phyloP scores from a whole-genome alignment of 1,139 yeast genomes.

The Pichia sp. region DNA sequence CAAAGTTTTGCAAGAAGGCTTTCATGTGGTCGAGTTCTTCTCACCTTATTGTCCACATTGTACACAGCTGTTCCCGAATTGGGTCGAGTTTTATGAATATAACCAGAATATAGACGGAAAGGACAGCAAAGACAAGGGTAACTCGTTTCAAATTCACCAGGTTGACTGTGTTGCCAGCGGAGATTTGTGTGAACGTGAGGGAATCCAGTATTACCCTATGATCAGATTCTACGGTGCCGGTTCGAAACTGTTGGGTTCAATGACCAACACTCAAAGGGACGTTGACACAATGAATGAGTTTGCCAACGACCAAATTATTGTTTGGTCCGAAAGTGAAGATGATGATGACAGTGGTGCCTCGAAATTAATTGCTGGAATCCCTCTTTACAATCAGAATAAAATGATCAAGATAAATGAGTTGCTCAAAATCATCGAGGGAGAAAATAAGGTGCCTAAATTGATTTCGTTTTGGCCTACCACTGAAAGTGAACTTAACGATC shows the following conservation, averaged over 20 bases:
- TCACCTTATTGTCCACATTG: constrained; percentile 73
- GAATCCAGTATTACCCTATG: constrained; percentile 52
- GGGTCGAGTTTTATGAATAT: constrained; percentile 52
- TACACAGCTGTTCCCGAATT: constrained; percentile 56
- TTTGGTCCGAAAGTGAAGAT: constrained; percentile 27
- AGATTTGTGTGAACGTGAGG: constrained; percentile 63
- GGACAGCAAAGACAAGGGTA: neutral
- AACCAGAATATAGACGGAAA: constrained; percentile 35
- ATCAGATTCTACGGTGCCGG: constrained; percentile 59
- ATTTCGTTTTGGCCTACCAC: constrained; percentile 64
- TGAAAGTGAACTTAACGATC: constrained; percentile 38
- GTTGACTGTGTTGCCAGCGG: constrained; percentile 72
- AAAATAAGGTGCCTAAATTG: constrained; percentile 44
- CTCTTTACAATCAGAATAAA: constrained; percentile 6
- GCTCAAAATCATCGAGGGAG: constrained; percentile 45
- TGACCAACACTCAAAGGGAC: constrained; percentile 37
- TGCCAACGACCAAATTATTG: constrained; percentile 46
- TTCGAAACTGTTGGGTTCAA: constrained; percentile 34
- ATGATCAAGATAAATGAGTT: constrained; percentile 35
- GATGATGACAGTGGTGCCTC: neutral
- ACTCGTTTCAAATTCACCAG: constrained; percentile 50
- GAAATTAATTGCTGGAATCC: too few species aligned
- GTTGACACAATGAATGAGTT: constrained; percentile 48
- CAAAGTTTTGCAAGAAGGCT: constrained; percentile 38
- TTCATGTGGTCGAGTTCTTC: constrained; percentile 60